phyloP scores from a whole-genome alignment of 768 basidiomycete genomes.

The Collybia nuda region DNA sequence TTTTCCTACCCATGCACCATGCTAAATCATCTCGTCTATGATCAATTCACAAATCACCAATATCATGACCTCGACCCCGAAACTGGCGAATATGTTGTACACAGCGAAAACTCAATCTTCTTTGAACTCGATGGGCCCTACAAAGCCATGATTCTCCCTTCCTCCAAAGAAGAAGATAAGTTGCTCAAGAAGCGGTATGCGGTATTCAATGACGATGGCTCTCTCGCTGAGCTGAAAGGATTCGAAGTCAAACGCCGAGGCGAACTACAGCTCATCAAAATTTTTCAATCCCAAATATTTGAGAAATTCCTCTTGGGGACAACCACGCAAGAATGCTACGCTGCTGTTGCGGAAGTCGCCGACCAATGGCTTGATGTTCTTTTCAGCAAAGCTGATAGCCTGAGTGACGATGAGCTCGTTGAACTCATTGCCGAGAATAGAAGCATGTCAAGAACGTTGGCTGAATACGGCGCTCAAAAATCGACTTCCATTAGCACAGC shows the following conservation, averaged over 20 bases:
- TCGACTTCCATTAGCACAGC: constrained; percentile 99
- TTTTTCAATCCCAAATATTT: constrained; percentile 98
- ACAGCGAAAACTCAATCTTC: constrained; percentile 98
- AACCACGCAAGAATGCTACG: constrained; percentile 95
- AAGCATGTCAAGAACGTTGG: constrained; percentile 95
- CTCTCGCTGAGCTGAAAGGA: constrained; percentile 96
- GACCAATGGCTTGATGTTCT: constrained; percentile 98
- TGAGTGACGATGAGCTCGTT: constrained; percentile 90
- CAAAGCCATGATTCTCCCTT: constrained; percentile 98
- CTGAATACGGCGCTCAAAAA: constrained; percentile 95
- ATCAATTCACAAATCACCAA: constrained; percentile 94
- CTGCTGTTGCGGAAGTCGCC: constrained; percentile 89
- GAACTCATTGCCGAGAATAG: constrained; percentile 98
- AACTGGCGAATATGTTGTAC: constrained; percentile 81
- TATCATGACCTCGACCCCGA: constrained; percentile 91
- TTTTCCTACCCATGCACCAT: constrained; percentile 99
- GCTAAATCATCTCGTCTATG: constrained; percentile 97
- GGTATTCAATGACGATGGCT: constrained; percentile 97
- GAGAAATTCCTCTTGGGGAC: constrained; percentile 94
- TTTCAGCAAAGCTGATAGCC: constrained; percentile 79
- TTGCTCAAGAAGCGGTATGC: constrained; percentile 98
- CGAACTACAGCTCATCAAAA: constrained; percentile 98
- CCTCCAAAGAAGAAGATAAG: constrained; percentile 99
- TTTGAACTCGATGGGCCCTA: constrained; percentile 99
- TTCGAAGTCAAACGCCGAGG: constrained; percentile 99